Evolutionary conservation across 768 basidiomycete species (phyloP).

Genomic region (Leucocoprinus sp.): DNA sequence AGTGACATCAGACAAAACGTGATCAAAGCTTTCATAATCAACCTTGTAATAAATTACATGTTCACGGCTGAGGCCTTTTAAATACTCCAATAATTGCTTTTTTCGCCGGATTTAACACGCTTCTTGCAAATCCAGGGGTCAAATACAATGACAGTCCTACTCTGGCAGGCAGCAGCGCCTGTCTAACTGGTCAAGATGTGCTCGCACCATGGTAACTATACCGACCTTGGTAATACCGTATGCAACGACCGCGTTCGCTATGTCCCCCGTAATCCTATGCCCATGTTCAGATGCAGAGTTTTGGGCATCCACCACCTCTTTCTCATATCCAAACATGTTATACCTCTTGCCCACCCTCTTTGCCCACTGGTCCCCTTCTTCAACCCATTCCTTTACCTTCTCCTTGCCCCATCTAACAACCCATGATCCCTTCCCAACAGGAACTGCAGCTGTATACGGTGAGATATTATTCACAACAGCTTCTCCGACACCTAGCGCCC

Average conservation of each 20-base stretch:
- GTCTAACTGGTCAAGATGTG: neutral
- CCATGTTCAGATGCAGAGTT: constrained; percentile 22
- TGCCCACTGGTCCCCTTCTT: constrained; percentile 70
- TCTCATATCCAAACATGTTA: constrained; percentile 74
- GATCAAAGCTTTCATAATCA: constrained; percentile 13
- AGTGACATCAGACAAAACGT: neutral
- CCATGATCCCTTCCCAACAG: constrained; percentile 4
- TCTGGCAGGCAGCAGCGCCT: constrained; percentile 71
- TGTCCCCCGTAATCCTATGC: constrained; percentile 53
- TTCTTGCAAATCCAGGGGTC: constrained; percentile 63
- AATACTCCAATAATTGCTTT: constrained; percentile 25
- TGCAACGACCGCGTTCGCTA: constrained; percentile 76
- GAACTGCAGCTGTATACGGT: constrained; percentile 13
- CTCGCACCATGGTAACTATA: neutral
- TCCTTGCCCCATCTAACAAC: constrained; percentile 31
- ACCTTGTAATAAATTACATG: neutral
- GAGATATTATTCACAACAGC: constrained; percentile 39
- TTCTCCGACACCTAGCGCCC: constrained; percentile 63
- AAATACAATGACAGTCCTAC: constrained; percentile 67
- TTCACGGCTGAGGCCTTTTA: constrained; percentile 14
- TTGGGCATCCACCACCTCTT: constrained; percentile 24
- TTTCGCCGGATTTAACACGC: constrained; percentile 56
- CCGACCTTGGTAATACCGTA: constrained; percentile 73
- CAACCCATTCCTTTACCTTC: constrained; percentile 52
- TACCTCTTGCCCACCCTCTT: constrained; percentile 66